Evolutionary conservation across 345 rosid genomes (phyloP), one percentile per base, ranked within the genome.

Genomic region (Aquilaria sinensis): DNA sequence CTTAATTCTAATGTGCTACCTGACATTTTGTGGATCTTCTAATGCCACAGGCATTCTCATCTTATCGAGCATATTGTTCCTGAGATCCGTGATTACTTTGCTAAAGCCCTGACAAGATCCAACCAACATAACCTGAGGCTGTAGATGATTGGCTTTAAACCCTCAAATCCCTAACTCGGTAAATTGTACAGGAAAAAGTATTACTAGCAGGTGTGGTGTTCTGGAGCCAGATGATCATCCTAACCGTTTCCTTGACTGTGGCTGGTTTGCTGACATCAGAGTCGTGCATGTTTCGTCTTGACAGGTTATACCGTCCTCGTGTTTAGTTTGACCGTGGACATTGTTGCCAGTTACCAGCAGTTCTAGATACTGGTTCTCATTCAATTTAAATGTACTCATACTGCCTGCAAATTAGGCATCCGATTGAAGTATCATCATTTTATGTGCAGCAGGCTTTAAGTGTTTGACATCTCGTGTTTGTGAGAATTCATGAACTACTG

Each of bases 71-170:
- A 84, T 2, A 88, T 85, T 49, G 58, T 86, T 62, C 97, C 91
- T 0, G 96, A 91, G 81, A 88, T 91, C 64, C 85, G 80, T 59
- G 78, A 75, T 77, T 88, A 88, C 75, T 91, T 91, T 66, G 71
- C 77, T 56, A 88, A 80, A 72, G 85, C 88, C 63, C 85, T 86
- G 62, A 71, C 85, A 60, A 89, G 79, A 75, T 75, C 83, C 79
- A 79, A 84, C 77, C 82, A 77, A 51, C 80, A 77, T 79, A 76
- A 74, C 70, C 63, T 62, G 72, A 79, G 82, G 79, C 70, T 79
- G 71, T 90, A 90, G 84, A 72, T 62, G 68, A 61, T 72, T 66
- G 67, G 66, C 59, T 57, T 14, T 67, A 63, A 57, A 72, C 74
- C 64, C 77, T 47, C 76, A 60, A 23, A 64, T 63, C 65, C 45